Evolutionary conservation across 495 filamentous ascomycete species (phyloP).

Genomic region (Penicillium daleae): DNA sequence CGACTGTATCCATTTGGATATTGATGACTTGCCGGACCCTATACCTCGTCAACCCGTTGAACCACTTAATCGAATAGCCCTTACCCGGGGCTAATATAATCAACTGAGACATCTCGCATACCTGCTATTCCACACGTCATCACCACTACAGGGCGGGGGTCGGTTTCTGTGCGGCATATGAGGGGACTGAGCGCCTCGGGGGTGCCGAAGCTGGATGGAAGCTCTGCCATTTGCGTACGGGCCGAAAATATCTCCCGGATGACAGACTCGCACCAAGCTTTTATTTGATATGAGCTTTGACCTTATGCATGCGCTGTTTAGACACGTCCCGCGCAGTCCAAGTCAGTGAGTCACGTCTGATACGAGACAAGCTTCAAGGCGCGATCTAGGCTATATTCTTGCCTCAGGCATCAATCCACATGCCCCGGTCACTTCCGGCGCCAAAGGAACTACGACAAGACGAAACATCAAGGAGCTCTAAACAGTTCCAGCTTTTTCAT

Average conservation of each 20-base stretch:
- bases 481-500: background rate
- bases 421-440: slow-evolving; percentile 1
- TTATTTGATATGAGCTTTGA: background rate
- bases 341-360: slow-evolving; percentile 6
- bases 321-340: background rate
- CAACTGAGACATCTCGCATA: background rate
- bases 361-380: slow-evolving; percentile 3
- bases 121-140: slow-evolving; percentile 27
- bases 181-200: slow-evolving; percentile 13
- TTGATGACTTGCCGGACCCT: slow-evolving; percentile 25
- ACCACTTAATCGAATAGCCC: too few relatives aligned
- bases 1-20: slow-evolving; percentile 51
- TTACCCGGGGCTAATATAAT: background rate
- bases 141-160: slow-evolving; percentile 22
- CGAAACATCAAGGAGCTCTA: background rate
- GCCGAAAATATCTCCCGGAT: slow-evolving; percentile 1
- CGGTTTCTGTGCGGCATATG: slow-evolving; percentile 11
- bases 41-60: background rate
- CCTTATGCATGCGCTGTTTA: background rate
- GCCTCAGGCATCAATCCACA: slow-evolving; percentile 4
- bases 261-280: background rate
- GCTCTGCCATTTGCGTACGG: slow-evolving; percentile 8
- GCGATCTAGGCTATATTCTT: background rate
- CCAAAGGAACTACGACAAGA: background rate
- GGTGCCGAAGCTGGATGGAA: slow-evolving; percentile 5